Evolutionary conservation across 2,329 filamentous ascomycete species (phyloP).

Genomic region (Sarocladium strictum): DNA sequence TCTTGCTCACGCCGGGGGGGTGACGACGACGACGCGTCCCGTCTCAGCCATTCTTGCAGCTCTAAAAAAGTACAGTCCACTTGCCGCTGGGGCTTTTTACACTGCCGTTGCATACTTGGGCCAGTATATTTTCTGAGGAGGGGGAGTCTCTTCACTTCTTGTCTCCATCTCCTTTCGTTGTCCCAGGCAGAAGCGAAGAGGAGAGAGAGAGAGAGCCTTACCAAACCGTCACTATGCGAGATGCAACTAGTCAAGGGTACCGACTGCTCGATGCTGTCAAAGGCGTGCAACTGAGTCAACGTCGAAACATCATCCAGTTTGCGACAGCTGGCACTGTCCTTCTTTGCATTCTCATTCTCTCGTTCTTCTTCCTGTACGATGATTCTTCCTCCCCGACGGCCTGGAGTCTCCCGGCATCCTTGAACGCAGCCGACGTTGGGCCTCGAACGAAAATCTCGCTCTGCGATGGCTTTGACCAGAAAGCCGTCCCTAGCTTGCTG

Average conservation of each 20-base stretch:
- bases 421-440: neutral
- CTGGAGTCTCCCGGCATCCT: neutral
- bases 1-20: too few species aligned
- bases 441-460: neutral
- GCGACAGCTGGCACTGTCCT: neutral
- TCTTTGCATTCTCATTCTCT: neutral
- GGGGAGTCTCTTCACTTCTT: too few species aligned
- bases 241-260: neutral
- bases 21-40: too few species aligned
- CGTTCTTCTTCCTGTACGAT: neutral
- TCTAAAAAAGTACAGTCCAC: too few species aligned
- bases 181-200: too few species aligned
- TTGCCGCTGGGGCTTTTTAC: too few species aligned
- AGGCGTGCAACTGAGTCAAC: neutral
- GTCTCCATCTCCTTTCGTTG: too few species aligned
- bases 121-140: too few species aligned
- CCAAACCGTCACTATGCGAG: neutral
- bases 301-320: neutral
- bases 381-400: neutral
- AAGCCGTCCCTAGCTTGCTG: neutral
- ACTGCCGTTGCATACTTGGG: too few species aligned
- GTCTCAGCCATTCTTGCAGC: too few species aligned
- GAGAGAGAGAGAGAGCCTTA: too few species aligned
- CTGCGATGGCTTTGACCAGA: neutral
- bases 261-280: neutral